Evolutionary conservation across 768 basidiomycete genomes (phyloP).

Genomic region (Amanita rimosa): DNA sequence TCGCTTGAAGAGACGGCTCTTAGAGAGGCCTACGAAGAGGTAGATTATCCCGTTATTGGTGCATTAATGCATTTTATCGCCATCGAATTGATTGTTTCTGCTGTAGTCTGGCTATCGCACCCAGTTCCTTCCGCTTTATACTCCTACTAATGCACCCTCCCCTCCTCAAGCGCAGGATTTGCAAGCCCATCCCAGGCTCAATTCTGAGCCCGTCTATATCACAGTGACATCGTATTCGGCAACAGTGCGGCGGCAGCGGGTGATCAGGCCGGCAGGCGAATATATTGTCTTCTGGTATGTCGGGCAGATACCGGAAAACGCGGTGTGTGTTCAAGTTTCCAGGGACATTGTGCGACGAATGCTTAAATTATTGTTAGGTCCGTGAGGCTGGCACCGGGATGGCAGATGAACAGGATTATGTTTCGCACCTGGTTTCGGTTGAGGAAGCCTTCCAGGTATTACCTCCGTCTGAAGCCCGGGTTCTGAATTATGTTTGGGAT

Average conservation of each 20-base stretch:
- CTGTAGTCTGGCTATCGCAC: slow-evolving; percentile 38
- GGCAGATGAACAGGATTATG: slow-evolving; percentile 42
- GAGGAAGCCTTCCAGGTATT: slow-evolving; percentile 31
- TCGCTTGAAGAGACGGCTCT: slow-evolving; percentile 46
- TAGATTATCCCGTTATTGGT: slow-evolving; percentile 11
- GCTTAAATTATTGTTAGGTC: slow-evolving; percentile 20
- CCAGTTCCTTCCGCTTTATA: slow-evolving; percentile 33
- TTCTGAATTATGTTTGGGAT: slow-evolving; percentile 29
- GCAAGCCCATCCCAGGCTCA: slow-evolving; percentile 8
- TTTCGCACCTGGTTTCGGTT: slow-evolving; percentile 27
- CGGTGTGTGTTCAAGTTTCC: slow-evolving; percentile 24
- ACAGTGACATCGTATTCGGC: slow-evolving; percentile 19
- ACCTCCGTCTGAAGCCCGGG: slow-evolving; percentile 15
- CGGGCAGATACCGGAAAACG: slow-evolving; percentile 39
- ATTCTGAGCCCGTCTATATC: slow-evolving; percentile 36
- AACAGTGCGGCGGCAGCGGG: slow-evolving; percentile 4
- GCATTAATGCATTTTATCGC: not conserved
- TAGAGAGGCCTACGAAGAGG: slow-evolving; percentile 62
- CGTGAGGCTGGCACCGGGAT: slow-evolving; percentile 41
- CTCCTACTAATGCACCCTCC: slow-evolving; percentile 28
- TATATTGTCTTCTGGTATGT: slow-evolving; percentile 47
- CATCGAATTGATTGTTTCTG: not conserved
- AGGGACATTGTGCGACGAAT: not conserved
- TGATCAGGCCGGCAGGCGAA: slow-evolving; percentile 25
- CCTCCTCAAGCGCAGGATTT: slow-evolving; percentile 18